Evolutionary conservation across 2,329 filamentous ascomycete genomes (phyloP), one percentile per base, ranked within the genome.

Genomic region (Camillea tinctor): DNA sequence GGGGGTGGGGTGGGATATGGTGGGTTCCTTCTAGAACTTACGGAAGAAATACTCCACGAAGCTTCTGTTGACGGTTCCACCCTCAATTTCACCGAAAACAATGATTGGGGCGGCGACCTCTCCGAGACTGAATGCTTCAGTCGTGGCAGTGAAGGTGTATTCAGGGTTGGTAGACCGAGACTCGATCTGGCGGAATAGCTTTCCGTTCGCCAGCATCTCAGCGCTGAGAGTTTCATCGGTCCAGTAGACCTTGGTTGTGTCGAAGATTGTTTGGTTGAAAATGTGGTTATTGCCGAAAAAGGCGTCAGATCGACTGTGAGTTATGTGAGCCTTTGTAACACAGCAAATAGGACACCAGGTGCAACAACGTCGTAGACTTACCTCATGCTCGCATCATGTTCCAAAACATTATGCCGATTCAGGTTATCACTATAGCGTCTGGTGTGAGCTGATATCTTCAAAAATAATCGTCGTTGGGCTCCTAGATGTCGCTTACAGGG

Each of bases 101-200:
- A 83, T 72, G n/a, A 84, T 73, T 0, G 78, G 79, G 2, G 81
- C 81, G 3, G 77, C 74, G 0, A 82, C 65, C 71, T 84, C 82
- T 4, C 81, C 81, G 1, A 81, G 67, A 59, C 77, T 81, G 62
- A 84, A 84, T 6, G 69, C 56, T 60, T 81, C 76, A 0, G 71
- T 77, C 0, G 66, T 70, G 0, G 71, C 61, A 0, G 77, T 79
- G 72, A 85, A 80, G 0, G 67, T 76, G 66, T 82, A 85, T 0
- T 73, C 74, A 0, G 36, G 36, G 36, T 44, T 44, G 36, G 6
- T 1, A 7, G 36, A 2, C 11, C 17, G 13, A 13, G 36, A 44
- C 3, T 44, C 17, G 17, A 44, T 44, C 17, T 44, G 36, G 7
- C 36, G 36, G 13, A n/a, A 15, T 11, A 44, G 15, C 36, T 44